Evolutionary conservation across 163 green algal species (phyloP).

Genomic region (Scenedesmus sp.): DNA sequence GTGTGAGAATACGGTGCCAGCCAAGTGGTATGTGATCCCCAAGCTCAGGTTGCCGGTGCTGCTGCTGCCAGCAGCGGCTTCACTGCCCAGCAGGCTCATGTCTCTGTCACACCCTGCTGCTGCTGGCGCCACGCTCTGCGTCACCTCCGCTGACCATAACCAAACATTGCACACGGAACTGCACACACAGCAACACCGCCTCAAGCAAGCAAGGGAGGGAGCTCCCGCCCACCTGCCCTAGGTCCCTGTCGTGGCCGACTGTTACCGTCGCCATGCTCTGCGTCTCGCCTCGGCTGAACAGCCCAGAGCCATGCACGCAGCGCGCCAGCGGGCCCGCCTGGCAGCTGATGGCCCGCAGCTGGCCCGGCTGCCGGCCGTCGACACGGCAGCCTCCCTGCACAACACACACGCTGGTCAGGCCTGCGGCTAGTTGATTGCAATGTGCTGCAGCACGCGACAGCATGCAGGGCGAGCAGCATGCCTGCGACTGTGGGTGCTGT

Average conservation of each 20-base stretch:
- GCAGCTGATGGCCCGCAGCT: slow-evolving; percentile 55
- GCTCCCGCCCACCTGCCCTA: background rate
- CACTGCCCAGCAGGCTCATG: background rate
- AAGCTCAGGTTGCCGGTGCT: background rate
- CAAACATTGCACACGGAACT: too few relatives aligned
- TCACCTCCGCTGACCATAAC: slow-evolving; percentile 80
- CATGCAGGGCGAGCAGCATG: too few relatives aligned
- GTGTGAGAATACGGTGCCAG: too few relatives aligned
- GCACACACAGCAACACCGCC: too few relatives aligned
- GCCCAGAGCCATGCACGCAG: slow-evolving; percentile 81
- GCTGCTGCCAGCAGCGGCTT: background rate
- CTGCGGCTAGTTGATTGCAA: too few relatives aligned
- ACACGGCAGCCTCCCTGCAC: slow-evolving; percentile 55
- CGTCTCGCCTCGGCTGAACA: slow-evolving; percentile 85
- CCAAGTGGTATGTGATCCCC: too few relatives aligned
- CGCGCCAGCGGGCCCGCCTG: slow-evolving; percentile 44
- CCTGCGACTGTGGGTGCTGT: too few relatives aligned
- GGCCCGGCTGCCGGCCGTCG: slow-evolving; percentile 63
- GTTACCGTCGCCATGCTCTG: slow-evolving; percentile 66
- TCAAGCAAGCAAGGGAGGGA: background rate
- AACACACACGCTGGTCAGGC: too few relatives aligned
- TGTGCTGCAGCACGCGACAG: too few relatives aligned
- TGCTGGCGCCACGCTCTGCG: slow-evolving; percentile 64
- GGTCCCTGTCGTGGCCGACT: slow-evolving; percentile 46
- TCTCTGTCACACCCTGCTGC: slow-evolving; percentile 46